These are phyloP conservation scores for Fusarium sp. DNA, from an alignment of 2,329 filamentous ascomycete genomes.

Conservation along the genomic window DNA sequence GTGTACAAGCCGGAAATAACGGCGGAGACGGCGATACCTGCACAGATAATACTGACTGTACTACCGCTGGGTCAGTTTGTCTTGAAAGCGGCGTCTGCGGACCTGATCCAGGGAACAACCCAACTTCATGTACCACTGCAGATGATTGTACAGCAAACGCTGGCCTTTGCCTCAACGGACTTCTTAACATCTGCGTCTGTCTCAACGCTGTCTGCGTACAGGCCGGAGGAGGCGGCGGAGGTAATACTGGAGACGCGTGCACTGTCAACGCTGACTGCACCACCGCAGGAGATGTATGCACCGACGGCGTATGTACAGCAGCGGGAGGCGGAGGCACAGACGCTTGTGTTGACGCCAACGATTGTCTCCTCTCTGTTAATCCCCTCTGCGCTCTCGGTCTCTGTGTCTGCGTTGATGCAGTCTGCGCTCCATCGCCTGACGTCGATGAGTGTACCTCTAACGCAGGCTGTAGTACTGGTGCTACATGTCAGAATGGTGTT, in stretches of 20 bases:
- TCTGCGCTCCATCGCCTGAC: neutral
- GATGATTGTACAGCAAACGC: neutral
- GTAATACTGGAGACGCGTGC: neutral
- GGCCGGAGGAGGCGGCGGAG: neutral
- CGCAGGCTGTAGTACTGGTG: neutral
- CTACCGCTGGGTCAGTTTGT: fast-evolving
- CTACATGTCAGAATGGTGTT: neutral
- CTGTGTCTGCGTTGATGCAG: conserved; percentile 2
- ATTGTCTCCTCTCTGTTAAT: conserved; percentile 7
- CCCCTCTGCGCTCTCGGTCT: conserved; percentile 16
- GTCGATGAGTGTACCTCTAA: neutral
- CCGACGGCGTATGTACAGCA: neutral
- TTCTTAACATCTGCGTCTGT: neutral
- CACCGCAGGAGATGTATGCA: neutral
- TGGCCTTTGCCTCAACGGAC: neutral
- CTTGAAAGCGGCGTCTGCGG: neutral
- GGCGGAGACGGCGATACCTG: neutral
- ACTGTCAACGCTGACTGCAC: neutral
- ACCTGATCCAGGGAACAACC: neutral
- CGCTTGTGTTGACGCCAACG: conserved; percentile 7
- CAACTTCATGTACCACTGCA: neutral
- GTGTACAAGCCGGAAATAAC: neutral
- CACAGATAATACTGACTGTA: neutral
- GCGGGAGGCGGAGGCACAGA: neutral
- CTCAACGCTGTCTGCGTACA: neutral